Conservation (phyloP, 306 rosid genomes). For the Luffa aegyptiaca region DNA sequence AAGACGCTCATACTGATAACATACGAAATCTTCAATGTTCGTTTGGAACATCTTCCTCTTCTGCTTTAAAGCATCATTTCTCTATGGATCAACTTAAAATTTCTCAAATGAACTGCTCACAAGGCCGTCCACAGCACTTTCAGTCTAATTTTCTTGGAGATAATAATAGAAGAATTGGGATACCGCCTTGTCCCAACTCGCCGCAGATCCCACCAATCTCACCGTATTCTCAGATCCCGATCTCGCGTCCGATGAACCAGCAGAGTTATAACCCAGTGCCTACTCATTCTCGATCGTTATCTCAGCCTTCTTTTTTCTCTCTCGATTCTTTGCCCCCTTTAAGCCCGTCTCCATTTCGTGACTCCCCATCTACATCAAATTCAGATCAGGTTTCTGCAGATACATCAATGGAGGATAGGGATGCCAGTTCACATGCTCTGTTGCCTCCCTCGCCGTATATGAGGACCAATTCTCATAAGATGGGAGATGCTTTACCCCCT, state of each 20-base stretch:
- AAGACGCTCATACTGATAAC: slow-evolving; percentile 44
- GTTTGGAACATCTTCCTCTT: slow-evolving; percentile 51
- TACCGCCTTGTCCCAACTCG: slow-evolving; percentile 73
- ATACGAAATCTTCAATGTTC: slow-evolving; percentile 67
- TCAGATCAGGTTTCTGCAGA: slow-evolving; percentile 51
- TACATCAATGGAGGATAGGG: slow-evolving; percentile 81
- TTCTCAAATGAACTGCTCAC: slow-evolving; percentile 47
- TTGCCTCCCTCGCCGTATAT: slow-evolving; percentile 56
- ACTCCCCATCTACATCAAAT: slow-evolving; percentile 46
- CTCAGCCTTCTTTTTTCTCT: slow-evolving; percentile 69
- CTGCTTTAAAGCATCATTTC: slow-evolving; percentile 38
- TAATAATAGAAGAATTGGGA: slow-evolving; percentile 39
- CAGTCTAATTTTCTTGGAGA: slow-evolving; percentile 34
- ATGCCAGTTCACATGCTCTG: slow-evolving; percentile 47
- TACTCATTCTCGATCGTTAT: slow-evolving; percentile 72
- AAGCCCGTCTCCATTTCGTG: slow-evolving; percentile 70
- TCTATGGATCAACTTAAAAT: slow-evolving; percentile 57
- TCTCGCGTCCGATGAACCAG: slow-evolving; percentile 39
- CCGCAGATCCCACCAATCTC: slow-evolving; percentile 88
- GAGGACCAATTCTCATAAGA: slow-evolving; percentile 27
- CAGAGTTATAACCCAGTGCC: slow-evolving; percentile 43
- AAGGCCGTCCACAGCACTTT: slow-evolving; percentile 52
- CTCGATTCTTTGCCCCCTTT: slow-evolving; percentile 79
- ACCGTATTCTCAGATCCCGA: slow-evolving; percentile 87
- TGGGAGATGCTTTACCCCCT: slow-evolving; percentile 54